phyloP scores from a whole-genome alignment of 306 rosid genomes.

The Pterocarpus macrocarpus region DNA sequence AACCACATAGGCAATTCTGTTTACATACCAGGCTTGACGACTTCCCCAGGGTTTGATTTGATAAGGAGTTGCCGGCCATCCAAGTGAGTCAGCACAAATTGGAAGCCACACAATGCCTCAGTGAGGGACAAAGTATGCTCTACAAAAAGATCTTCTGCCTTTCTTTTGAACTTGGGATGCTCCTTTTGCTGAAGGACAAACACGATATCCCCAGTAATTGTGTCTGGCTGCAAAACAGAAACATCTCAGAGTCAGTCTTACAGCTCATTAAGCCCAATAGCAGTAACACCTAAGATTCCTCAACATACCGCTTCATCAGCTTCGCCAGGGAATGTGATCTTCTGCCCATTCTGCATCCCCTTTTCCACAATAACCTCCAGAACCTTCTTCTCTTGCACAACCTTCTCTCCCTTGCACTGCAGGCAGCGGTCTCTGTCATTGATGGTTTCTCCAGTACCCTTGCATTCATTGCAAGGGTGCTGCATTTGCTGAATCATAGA shows the following conservation, averaged over 20 bases:
- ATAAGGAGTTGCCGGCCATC: slow-evolving; percentile 94
- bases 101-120: slow-evolving; percentile 96
- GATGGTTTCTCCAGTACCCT: slow-evolving; percentile 95
- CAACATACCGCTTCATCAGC: slow-evolving; percentile 91
- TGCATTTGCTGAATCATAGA: slow-evolving; percentile 99
- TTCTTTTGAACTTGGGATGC: slow-evolving; percentile 88
- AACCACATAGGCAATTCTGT: background rate
- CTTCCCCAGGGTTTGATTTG: slow-evolving; percentile 89
- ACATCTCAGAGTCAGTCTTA: slow-evolving; percentile 21
- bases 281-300: background rate
- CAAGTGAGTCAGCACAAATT: slow-evolving; percentile 78
- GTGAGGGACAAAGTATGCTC: slow-evolving; percentile 84
- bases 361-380: slow-evolving; percentile 90
- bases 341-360: slow-evolving; percentile 96
- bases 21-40: slow-evolving; percentile 86
- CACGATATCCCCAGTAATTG: slow-evolving; percentile 93
- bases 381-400: slow-evolving; percentile 94
- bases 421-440: slow-evolving; percentile 89
- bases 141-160: slow-evolving; percentile 81
- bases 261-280: background rate
- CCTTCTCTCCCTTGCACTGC: slow-evolving; percentile 92
- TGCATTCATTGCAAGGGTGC: slow-evolving; percentile 94
- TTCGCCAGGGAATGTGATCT: slow-evolving; percentile 93
- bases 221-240: slow-evolving; percentile 80
- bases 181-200: slow-evolving; percentile 93